These are phyloP conservation scores for Penicillium sp. DNA, from an alignment of 2,329 filamentous ascomycete species.

Conservation along the genomic window DNA sequence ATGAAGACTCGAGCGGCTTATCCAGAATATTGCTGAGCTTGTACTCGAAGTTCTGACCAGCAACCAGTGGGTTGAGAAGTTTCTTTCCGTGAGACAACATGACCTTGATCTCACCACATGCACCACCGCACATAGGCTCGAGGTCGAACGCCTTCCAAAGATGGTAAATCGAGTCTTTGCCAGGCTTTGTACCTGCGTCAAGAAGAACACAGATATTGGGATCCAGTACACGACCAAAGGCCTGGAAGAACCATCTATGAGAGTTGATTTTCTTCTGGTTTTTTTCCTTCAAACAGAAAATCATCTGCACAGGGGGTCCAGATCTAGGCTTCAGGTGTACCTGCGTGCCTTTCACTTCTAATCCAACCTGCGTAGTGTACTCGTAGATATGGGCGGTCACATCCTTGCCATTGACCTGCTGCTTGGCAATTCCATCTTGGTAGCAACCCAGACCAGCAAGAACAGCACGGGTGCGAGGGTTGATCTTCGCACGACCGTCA, in stretches of 20 bases:
- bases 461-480: conserved; percentile 83
- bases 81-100: conserved; percentile 89
- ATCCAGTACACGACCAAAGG: conserved; percentile 87
- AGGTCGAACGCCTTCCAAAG: conserved; percentile 98
- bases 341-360: conserved; percentile 87
- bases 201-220: conserved; percentile 96
- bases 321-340: conserved; percentile 80
- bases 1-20: conserved; percentile 94
- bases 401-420: conserved; percentile 94
- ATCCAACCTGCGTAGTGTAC: conserved; percentile 60
- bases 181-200: conserved; percentile 93
- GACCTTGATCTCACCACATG: conserved; percentile 98
- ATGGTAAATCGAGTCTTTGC: conserved; percentile 92
- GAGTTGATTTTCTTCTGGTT: conserved; percentile 99
- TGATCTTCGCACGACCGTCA: conserved; percentile 96
- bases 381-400: conserved; percentile 98
- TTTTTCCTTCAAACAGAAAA: conserved; percentile 99
- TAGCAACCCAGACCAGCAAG: conserved; percentile 94
- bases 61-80: conserved; percentile 88
- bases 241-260: conserved; percentile 98
- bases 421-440: conserved; percentile 97
- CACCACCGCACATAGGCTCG: conserved; percentile 95
- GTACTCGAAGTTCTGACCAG: conserved; percentile 98
- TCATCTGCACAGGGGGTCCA: conserved; percentile 87
- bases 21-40: conserved; percentile 99